Percentiles rank a stretch among this genome's conserved stretches.
Evolutionary conservation across 805 yeast species (phyloP).

Genomic region (Saccharomycopsis sp.): DNA sequence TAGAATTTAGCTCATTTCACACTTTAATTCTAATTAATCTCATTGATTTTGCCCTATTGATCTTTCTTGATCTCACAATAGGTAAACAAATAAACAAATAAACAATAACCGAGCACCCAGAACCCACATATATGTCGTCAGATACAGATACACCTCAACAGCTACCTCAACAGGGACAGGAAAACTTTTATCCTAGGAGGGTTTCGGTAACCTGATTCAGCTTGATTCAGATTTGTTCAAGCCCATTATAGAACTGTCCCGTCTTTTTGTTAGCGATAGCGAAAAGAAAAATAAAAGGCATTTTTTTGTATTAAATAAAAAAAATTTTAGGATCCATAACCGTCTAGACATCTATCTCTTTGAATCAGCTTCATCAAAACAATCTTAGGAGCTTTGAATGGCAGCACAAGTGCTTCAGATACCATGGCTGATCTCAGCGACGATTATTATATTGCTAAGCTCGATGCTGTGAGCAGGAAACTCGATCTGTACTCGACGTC

Average conservation of each 20-base stretch:
- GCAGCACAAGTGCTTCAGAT: not conserved
- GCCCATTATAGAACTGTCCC: not conserved
- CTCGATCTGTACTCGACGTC: slow-evolving; percentile 9
- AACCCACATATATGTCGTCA: not conserved
- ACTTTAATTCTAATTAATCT: not conserved
- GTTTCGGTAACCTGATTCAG: not conserved
- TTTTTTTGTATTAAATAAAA: too few relatives aligned
- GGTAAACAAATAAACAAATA: not conserved
- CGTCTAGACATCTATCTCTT: not conserved
- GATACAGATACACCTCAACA: not conserved
- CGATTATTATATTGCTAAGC: slow-evolving; percentile 1
- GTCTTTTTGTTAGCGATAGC: not conserved
- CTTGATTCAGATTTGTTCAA: not conserved
- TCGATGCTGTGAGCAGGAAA: slow-evolving; percentile 11
- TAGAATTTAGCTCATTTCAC: not conserved
- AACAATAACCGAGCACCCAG: too few relatives aligned
- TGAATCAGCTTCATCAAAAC: not conserved
- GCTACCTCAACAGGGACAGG: not conserved
- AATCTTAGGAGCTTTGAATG: not conserved
- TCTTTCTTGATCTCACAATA: not conserved
- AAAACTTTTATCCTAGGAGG: not conserved
- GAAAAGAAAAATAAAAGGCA: not conserved
- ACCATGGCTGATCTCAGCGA: slow-evolving; percentile 2
- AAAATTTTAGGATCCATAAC: not conserved
- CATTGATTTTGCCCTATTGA: not conserved